A percentile compares a stretch with the other conserved stretches of the same genome.
These are phyloP conservation scores for Mrakia frigida DNA, from an alignment of 768 basidiomycete species.

Conservation along the genomic window DNA sequence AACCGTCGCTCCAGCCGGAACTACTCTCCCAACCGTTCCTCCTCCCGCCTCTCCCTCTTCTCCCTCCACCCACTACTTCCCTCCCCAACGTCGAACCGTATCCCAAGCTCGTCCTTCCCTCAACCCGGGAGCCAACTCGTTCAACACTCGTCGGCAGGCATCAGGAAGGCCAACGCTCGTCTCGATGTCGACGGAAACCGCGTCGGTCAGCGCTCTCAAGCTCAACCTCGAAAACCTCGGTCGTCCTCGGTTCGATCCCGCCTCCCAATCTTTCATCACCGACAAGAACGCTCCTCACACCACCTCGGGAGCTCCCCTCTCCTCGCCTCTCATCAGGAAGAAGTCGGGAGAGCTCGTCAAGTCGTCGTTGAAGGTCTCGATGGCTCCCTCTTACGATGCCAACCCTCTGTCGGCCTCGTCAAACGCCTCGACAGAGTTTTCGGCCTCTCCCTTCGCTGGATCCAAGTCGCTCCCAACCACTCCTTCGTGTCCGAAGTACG, in stretches of 20 bases:
- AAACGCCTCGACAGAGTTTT: slow-evolving; percentile 46
- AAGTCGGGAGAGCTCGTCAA: slow-evolving; percentile 93
- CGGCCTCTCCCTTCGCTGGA: slow-evolving; percentile 43
- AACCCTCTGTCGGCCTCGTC: slow-evolving; percentile 27
- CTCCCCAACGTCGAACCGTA: background rate
- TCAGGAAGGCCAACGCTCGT: slow-evolving; percentile 24
- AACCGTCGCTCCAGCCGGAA: background rate
- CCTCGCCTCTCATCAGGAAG: slow-evolving; percentile 63
- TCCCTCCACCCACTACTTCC: background rate
- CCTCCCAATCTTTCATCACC: slow-evolving; percentile 20
- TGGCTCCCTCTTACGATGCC: slow-evolving; percentile 26
- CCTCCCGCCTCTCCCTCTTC: background rate
- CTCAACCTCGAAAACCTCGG: slow-evolving; percentile 32
- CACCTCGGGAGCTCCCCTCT: background rate
- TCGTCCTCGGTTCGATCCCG: slow-evolving; percentile 24
- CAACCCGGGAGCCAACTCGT: slow-evolving; percentile 16
- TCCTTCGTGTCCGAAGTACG: slow-evolving; percentile 71
- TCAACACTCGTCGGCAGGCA: slow-evolving; percentile 24
- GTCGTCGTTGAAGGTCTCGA: slow-evolving; percentile 67
- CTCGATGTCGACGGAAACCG: slow-evolving; percentile 17
- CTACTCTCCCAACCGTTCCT: slow-evolving; percentile 5
- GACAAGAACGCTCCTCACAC: slow-evolving; percentile 25
- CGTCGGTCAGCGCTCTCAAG: slow-evolving; percentile 16
- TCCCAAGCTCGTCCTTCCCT: background rate
- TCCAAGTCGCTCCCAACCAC: slow-evolving; percentile 68